phyloP scores from a whole-genome alignment of 192 early-diverging fungal species.

The Gryganskiella cystojenkinii region DNA sequence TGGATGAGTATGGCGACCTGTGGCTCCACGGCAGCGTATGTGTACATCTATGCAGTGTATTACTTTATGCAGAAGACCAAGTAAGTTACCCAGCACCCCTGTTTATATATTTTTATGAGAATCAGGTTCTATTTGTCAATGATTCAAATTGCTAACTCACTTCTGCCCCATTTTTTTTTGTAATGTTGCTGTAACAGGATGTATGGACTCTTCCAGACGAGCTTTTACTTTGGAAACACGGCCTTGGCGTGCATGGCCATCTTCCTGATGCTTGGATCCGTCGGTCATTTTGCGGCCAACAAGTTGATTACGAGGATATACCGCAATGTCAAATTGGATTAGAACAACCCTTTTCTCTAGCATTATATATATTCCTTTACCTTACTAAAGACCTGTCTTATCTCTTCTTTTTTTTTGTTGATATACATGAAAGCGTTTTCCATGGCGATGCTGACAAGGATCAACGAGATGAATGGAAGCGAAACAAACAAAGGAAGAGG shows the following conservation, averaged over 20 bases:
- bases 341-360: background rate
- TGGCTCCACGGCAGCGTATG: constrained; percentile 79
- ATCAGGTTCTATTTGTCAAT: background rate
- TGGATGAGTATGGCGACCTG: constrained; percentile 83
- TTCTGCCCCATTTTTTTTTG: background rate
- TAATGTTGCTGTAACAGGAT: constrained; percentile 61
- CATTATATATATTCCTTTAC: background rate
- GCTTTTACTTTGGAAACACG: constrained; percentile 86
- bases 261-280: constrained; percentile 74
- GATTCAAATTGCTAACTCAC: background rate
- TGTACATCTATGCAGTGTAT: constrained; percentile 83
- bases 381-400: too few species aligned
- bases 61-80: constrained; percentile 77
- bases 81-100: constrained; percentile 53
- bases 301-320: constrained; percentile 78
- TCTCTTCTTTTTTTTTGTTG: too few species aligned
- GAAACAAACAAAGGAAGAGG: too few species aligned
- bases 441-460: too few species aligned
- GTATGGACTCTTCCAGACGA: constrained; percentile 82
- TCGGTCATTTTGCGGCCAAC: constrained; percentile 75
- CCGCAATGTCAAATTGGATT: constrained; percentile 79
- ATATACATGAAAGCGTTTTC: too few species aligned
- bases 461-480: too few species aligned
- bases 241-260: constrained; percentile 71
- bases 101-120: background rate